Conservation (phyloP, 2,329 filamentous ascomycete species). For the Apiospora saccharicola region DNA sequence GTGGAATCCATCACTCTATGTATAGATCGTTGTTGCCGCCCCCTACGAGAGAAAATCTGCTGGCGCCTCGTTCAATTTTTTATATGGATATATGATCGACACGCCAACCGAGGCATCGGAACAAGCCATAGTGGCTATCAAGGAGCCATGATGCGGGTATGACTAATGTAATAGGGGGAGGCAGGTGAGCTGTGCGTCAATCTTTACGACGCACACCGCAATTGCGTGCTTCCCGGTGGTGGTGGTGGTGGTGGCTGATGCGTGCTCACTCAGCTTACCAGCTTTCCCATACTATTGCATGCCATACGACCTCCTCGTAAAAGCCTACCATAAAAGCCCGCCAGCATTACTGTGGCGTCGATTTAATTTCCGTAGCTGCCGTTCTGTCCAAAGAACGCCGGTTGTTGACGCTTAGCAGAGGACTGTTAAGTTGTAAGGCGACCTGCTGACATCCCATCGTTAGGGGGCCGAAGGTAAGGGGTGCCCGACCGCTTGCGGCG, state of each 20-base stretch:
- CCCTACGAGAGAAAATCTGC: neutral
- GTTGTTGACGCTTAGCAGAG: neutral
- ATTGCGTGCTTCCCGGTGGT: neutral
- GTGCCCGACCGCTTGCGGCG: neutral
- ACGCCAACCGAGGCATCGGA: slow-evolving; percentile 13
- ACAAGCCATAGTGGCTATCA: neutral
- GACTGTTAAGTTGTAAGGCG: neutral
- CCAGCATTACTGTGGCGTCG: slow-evolving; percentile 6
- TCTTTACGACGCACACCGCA: neutral
- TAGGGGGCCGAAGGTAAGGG: slow-evolving; percentile 7
- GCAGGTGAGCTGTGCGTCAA: neutral
- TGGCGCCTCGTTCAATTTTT: neutral
- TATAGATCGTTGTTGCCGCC: neutral
- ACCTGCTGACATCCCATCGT: neutral
- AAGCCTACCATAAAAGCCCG: neutral
- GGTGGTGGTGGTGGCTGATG: too few relatives aligned
- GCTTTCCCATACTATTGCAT: neutral
- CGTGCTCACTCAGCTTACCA: neutral
- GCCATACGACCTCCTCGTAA: neutral
- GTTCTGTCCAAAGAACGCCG: neutral
- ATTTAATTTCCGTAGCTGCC: slow-evolving; percentile 20
- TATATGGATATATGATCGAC: slow-evolving; percentile 11
- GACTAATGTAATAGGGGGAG: slow-evolving; percentile 10
- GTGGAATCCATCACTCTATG: too few relatives aligned
- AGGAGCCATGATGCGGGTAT: neutral